These are phyloP conservation scores for Oehlia diaphana DNA, from an alignment of 192 early-diverging fungal genomes.

Conservation along the genomic window DNA sequence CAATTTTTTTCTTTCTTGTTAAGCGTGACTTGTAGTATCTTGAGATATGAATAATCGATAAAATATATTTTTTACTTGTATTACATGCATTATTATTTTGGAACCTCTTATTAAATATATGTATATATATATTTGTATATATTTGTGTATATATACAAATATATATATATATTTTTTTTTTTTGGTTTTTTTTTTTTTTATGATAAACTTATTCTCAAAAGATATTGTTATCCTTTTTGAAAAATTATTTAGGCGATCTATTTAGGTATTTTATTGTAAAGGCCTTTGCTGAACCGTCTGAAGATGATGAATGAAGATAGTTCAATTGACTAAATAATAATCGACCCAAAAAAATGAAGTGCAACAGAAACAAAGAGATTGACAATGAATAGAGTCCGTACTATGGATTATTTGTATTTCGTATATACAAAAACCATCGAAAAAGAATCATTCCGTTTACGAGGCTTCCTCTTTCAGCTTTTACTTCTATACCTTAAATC, in stretches of 20 bases:
- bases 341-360: neutral
- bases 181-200: neutral
- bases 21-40: no score
- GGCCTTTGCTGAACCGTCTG: neutral
- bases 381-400: neutral
- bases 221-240: neutral
- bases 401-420: neutral
- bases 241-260: neutral
- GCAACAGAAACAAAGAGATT: neutral
- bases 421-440: neutral
- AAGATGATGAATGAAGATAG: neutral
- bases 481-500: no score
- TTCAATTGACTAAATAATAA: neutral
- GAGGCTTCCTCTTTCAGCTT: no score
- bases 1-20: no score
- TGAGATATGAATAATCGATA: no score
- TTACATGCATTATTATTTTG: no score
- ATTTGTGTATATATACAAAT: neutral
- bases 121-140: neutral
- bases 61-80: no score
- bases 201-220: neutral
- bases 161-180: neutral
- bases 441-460: neutral
- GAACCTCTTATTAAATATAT: no score
- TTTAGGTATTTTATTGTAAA: constrained; percentile 14